A percentile compares a stretch with the other conserved stretches of the same genome.
These are phyloP conservation scores for Pyracantha coccinea DNA, from an alignment of 331 rosid genomes.

Conservation along the genomic window DNA sequence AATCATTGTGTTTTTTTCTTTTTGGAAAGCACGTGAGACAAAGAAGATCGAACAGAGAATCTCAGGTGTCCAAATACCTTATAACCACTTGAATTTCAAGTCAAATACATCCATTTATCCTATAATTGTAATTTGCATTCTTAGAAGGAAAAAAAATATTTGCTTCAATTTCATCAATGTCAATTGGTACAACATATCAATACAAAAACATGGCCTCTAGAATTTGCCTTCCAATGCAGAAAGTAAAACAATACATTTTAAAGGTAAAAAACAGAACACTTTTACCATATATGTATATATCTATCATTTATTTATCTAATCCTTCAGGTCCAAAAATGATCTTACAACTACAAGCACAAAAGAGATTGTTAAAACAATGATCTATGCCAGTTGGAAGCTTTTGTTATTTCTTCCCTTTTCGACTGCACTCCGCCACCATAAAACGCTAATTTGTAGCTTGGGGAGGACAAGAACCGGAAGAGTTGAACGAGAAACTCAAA, in stretches of 20 bases:
- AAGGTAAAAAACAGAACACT: neutral
- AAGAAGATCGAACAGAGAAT: too few species aligned
- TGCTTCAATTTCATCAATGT: neutral
- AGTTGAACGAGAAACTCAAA: conserved; percentile 31
- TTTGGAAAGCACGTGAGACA: too few species aligned
- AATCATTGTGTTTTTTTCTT: too few species aligned
- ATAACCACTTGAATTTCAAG: too few species aligned
- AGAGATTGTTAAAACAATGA: neutral
- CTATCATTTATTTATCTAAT: conserved; percentile 25
- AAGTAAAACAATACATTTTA: neutral
- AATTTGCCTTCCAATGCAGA: conserved; percentile 2
- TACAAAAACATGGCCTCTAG: neutral
- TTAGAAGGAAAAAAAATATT: neutral
- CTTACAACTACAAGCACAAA: conserved; percentile 26
- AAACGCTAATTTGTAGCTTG: conserved; percentile 29
- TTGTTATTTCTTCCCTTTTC: neutral
- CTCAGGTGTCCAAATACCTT: too few species aligned
- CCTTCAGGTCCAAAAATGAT: conserved; percentile 32
- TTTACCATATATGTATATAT: conserved; percentile 22
- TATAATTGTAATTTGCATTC: neutral
- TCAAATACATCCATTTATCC: too few species aligned
- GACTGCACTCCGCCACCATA: neutral
- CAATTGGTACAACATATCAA: neutral
- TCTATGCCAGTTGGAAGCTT: neutral
- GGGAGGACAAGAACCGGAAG: conserved; percentile 32